Evolutionary conservation across 1,284 basidiomycete species (phyloP), one percentile per base, ranked within the genome.

Genomic region (Rugosomyces carneus): DNA sequence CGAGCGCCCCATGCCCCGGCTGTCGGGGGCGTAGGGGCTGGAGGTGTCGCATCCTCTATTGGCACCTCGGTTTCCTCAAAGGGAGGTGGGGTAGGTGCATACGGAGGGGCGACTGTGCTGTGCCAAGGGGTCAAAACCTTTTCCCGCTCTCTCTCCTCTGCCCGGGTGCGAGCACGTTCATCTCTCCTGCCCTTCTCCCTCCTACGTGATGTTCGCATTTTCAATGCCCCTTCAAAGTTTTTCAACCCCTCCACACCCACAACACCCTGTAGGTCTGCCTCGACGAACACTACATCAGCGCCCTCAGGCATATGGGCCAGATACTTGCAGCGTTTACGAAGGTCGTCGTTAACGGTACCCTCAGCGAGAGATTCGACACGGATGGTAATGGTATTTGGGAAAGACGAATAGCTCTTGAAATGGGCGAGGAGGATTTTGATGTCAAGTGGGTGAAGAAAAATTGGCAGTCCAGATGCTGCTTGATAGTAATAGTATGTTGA

Each of bases 401-500:
- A 95, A 1, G 82, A 75, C 1, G 84, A 68, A 57, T 98, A 98
- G 48, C 76, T 78, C 55, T 81, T 60, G 67, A 85, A 97, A 62
- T 94, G 85, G 9, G 90, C 78, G 13, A 93, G 73, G 11, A 99
- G 75, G 47, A 97, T 93, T 66, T 87, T 89, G 66, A 95, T 96
- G 63, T 99, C 95, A 32, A 99, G 77, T 1, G 95, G 94, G 60
- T 96, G 93, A 11, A 99, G 78, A 70, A 89, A 99, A 57, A 98
- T 78, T 15, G 91, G 89, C 50, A 91, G 76, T 13, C 95, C 96
- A 1, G 90, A 90, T 0, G 91, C 83, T 9, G 93, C 89, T 66
- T 99, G 96, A 65, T 97, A 99, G 66, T 91, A 99, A 59, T 89
- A 92, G 67, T 96, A 98, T 9, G 84, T 84, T 16, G 84, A 85